Conservation (phyloP, 1,284 basidiomycete species). For the Xerocomus cyaneibrunnescens region DNA sequence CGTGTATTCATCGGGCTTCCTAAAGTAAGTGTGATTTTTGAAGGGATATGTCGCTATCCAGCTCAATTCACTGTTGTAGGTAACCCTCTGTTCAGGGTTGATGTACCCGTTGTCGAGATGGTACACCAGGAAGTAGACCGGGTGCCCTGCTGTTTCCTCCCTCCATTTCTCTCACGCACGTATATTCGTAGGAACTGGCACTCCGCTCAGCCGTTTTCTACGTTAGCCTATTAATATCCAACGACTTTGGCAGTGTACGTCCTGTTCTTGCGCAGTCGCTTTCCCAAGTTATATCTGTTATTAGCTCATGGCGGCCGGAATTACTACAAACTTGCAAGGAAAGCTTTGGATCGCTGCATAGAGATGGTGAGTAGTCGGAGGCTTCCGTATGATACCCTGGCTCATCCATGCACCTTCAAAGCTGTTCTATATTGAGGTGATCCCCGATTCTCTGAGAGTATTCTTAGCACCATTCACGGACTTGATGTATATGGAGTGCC, state of each 20-base stretch:
- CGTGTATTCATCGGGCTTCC: constrained; percentile 65
- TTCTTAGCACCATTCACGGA: not conserved
- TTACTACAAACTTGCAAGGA: constrained; percentile 69
- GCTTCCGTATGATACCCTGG: not conserved
- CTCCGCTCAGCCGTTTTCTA: constrained; percentile 72
- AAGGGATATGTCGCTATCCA: not conserved
- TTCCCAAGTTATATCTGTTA: not conserved
- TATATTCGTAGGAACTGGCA: constrained; percentile 51
- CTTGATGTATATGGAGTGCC: constrained; percentile 42
- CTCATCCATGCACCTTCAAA: constrained; percentile 21
- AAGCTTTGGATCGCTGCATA: constrained; percentile 66
- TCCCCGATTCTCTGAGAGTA: not conserved
- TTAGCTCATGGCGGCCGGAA: constrained; percentile 66
- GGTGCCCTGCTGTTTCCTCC: not conserved
- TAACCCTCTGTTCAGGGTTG: constrained; percentile 64
- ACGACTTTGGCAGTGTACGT: constrained; percentile 71
- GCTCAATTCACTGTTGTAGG: constrained; percentile 28
- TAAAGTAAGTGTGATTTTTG: constrained; percentile 38
- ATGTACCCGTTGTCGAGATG: constrained; percentile 63
- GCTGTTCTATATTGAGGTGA: constrained; percentile 64
- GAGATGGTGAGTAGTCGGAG: constrained; percentile 53
- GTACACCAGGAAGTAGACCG: constrained; percentile 56
- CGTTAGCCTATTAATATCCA: constrained; percentile 66
- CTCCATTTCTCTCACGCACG: not conserved
- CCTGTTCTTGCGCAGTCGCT: constrained; percentile 5